phyloP scores from a whole-genome alignment of 345 rosid species.

The Lepidium aucheri region DNA sequence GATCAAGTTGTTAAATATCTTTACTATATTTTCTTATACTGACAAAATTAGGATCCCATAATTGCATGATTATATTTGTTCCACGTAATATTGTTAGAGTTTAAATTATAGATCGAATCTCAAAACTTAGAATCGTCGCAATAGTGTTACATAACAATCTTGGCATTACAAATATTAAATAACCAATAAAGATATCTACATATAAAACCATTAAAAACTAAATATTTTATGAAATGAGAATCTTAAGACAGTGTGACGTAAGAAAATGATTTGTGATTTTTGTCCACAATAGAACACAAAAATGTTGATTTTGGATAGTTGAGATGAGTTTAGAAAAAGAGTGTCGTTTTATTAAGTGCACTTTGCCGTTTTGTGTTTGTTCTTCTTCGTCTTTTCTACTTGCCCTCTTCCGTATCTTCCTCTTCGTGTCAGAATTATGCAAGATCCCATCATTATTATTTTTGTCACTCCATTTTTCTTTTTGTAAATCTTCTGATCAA shows the following conservation, averaged over 20 bases:
- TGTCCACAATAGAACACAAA: constrained; percentile 2
- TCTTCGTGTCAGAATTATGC: constrained; percentile 19
- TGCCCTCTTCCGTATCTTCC: constrained; percentile 9
- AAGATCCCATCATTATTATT: constrained; percentile 19
- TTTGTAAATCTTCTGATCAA: neutral
- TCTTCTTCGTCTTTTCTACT: constrained; percentile 20
- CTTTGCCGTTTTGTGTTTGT: constrained; percentile 29
- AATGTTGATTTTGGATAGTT: neutral
- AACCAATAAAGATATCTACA: too few relatives aligned
- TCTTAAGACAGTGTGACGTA: constrained; percentile 4
- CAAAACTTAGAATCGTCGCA: too few relatives aligned
- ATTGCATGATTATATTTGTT: too few relatives aligned
- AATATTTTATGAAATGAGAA: neutral
- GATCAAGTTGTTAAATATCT: too few relatives aligned
- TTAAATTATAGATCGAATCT: too few relatives aligned
- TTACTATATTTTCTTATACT: too few relatives aligned
- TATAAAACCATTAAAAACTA: too few relatives aligned
- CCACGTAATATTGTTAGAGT: too few relatives aligned
- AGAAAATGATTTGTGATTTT: neutral
- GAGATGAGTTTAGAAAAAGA: constrained; percentile 15
- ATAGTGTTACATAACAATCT: too few relatives aligned
- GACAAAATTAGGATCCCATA: too few relatives aligned
- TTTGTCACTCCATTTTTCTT: neutral
- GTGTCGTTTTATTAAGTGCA: constrained; percentile 21
- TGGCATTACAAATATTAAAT: too few relatives aligned